Evolutionary conservation across 176 grass and related monocot genomes (phyloP).

Genomic region (Themeda triandra): DNA sequence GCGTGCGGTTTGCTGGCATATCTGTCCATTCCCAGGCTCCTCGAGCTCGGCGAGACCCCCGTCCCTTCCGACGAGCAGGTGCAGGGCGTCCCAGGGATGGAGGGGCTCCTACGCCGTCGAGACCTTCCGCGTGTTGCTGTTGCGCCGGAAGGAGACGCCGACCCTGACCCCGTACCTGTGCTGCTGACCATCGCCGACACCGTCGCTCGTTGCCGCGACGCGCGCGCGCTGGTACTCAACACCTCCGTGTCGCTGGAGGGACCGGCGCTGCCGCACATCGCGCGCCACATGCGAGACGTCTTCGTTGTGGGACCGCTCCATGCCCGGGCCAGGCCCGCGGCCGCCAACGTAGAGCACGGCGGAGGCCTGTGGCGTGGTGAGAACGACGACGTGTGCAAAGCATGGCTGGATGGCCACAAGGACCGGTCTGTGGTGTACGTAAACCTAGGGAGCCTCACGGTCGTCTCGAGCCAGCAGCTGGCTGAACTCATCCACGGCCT

Average conservation of each 20-base stretch:
- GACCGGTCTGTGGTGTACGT: background rate
- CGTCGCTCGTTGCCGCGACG: background rate
- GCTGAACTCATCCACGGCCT: background rate
- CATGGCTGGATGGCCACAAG: background rate
- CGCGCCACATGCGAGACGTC: background rate
- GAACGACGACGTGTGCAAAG: background rate
- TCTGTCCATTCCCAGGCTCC: background rate
- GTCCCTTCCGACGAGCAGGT: background rate
- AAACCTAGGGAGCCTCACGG: background rate
- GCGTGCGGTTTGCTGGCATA: background rate
- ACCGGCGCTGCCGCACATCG: background rate
- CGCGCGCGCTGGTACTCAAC: background rate
- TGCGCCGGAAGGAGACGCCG: no score
- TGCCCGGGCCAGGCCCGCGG: background rate
- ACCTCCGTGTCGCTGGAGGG: background rate
- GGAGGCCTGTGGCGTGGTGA: no score
- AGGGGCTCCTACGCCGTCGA: background rate
- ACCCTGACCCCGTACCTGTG: background rate
- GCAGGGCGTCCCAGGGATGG: background rate
- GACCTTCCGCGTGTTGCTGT: background rate
- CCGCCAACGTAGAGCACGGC: background rate
- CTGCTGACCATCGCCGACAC: background rate
- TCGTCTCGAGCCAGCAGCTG: background rate
- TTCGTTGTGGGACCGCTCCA: background rate
- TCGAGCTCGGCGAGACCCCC: background rate